phyloP scores from a whole-genome alignment of 257 asterid genomes.

The Solanum dulcamara region DNA sequence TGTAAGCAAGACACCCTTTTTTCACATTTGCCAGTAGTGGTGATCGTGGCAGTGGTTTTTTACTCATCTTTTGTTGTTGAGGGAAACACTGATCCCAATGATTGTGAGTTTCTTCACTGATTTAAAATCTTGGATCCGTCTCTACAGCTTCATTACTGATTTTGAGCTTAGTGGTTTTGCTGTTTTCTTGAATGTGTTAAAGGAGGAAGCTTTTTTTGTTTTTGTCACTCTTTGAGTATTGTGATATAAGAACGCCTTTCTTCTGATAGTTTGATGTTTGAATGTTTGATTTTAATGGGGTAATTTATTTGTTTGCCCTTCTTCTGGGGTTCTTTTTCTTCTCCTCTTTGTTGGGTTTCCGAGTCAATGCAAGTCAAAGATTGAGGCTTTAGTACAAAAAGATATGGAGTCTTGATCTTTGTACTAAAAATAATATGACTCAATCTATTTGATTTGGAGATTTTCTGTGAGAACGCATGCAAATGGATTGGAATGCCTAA shows the following conservation, averaged over 20 bases:
- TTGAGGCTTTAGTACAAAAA: neutral
- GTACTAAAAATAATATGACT: neutral
- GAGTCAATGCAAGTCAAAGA: conserved; percentile 9
- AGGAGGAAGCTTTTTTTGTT: neutral
- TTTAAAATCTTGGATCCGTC: neutral
- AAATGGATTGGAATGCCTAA: neutral
- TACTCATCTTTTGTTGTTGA: conserved; percentile 9
- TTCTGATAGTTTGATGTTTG: neutral
- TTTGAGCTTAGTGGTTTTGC: neutral
- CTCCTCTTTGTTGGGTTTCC: neutral
- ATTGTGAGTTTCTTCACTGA: conserved; percentile 27
- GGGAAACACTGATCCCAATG: conserved; percentile 60
- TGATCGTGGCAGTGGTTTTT: conserved; percentile 23
- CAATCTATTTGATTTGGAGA: neutral
- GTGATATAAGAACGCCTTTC: neutral
- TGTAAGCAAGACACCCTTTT: neutral
- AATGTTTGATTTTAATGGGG: neutral
- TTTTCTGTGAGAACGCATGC: neutral
- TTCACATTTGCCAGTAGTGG: neutral
- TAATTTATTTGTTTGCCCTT: neutral
- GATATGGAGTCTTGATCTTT: neutral
- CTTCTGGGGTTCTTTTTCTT: neutral
- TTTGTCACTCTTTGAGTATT: neutral
- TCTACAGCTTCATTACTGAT: neutral
- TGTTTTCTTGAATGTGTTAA: neutral